Conservation (phyloP, 208 protist species). For the Acanthamoeba royreba region DNA sequence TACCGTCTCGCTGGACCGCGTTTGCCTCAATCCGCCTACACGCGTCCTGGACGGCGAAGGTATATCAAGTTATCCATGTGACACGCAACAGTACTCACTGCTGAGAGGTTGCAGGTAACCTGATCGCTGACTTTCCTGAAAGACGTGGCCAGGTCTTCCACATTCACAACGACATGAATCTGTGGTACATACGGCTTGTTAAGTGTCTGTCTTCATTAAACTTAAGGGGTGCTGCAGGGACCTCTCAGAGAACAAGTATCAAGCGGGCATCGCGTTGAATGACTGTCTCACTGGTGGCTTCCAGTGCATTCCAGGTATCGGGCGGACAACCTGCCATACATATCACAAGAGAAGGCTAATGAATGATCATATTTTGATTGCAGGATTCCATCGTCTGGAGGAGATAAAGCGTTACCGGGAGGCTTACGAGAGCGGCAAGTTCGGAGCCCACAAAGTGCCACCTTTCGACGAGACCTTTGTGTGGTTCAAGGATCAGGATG, state of each 20-base stretch:
- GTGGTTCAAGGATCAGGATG: neutral
- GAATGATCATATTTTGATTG: neutral
- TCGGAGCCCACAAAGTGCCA: neutral
- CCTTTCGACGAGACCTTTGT: neutral
- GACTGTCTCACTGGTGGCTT: neutral
- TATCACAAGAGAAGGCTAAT: neutral
- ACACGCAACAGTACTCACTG: neutral
- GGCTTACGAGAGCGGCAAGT: neutral
- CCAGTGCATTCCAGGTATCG: conserved; percentile 5
- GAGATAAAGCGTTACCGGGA: neutral
- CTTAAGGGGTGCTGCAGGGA: neutral
- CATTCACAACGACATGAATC: conserved; percentile 32
- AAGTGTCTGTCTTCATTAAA: neutral
- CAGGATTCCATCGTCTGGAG: neutral
- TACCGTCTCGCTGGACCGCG: neutral
- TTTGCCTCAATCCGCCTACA: neutral
- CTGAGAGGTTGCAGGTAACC: neutral
- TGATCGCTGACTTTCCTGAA: neutral
- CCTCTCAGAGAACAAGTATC: neutral
- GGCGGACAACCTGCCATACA: neutral
- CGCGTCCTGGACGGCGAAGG: neutral
- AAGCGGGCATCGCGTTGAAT: neutral
- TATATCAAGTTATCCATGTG: too few species aligned
- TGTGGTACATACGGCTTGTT: neutral
- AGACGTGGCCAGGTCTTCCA: neutral